These are phyloP conservation scores for Luffa acutangula DNA, from an alignment of 306 rosid genomes.

Conservation along the genomic window DNA sequence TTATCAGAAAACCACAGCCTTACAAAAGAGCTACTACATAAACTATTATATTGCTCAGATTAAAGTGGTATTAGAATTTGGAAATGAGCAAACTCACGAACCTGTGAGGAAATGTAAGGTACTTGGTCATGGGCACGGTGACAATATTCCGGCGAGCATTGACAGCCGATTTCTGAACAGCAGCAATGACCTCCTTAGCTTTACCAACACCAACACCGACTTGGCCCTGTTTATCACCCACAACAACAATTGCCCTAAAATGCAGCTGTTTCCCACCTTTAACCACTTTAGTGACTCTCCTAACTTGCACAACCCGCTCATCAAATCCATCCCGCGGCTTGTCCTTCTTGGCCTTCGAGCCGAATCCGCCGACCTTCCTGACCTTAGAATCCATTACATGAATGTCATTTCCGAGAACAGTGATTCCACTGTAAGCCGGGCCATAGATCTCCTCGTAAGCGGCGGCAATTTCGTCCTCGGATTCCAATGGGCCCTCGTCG, in stretches of 20 bases:
- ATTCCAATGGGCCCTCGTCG: conserved; percentile 59
- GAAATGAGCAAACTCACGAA: conserved; percentile 12
- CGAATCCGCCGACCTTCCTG: conserved; percentile 37
- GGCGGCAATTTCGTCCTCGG: conserved; percentile 65
- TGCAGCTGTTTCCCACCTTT: conserved; percentile 88
- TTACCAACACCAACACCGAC: conserved; percentile 86
- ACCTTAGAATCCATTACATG: conserved; percentile 60
- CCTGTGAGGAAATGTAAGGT: conserved; percentile 71
- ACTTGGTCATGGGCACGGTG: conserved; percentile 66
- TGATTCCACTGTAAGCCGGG: conserved; percentile 64
- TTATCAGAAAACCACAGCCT: neutral
- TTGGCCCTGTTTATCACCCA: conserved; percentile 81
- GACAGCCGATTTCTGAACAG: conserved; percentile 67
- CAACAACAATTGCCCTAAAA: conserved; percentile 74
- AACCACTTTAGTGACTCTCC: conserved; percentile 92
- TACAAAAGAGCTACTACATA: neutral
- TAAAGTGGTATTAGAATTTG: neutral
- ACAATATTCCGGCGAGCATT: conserved; percentile 64
- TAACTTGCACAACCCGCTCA: conserved; percentile 82
- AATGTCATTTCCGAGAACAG: conserved; percentile 57
- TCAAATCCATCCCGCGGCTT: conserved; percentile 77
- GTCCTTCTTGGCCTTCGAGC: conserved; percentile 53
- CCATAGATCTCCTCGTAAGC: conserved; percentile 85
- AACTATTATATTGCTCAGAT: neutral
- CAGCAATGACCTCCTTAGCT: conserved; percentile 59